These are phyloP conservation scores for Plantago major DNA, from an alignment of 257 asterid species.

Conservation along the genomic window DNA sequence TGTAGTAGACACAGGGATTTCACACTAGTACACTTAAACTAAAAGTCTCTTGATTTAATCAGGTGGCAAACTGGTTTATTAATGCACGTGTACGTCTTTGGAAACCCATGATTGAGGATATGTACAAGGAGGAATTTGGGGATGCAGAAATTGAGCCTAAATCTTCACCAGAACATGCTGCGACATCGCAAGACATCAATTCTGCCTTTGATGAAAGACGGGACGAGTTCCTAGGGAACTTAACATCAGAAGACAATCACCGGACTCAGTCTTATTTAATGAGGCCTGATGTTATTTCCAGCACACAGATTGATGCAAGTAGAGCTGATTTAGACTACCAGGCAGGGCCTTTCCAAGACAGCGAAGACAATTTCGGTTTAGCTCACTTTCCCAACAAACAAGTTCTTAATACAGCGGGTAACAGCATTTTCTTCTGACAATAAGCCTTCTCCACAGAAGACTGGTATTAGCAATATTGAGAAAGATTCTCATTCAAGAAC, in stretches of 20 bases:
- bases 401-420: constrained; percentile 14
- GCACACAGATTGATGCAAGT: constrained; percentile 21
- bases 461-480: constrained; percentile 25
- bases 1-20: no score
- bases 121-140: constrained; percentile 78
- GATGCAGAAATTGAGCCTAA: constrained; percentile 42
- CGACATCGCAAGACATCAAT: constrained; percentile 27
- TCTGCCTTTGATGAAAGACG: constrained; percentile 36
- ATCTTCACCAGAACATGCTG: constrained; percentile 39
- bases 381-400: constrained; percentile 21
- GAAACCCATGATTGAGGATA: constrained; percentile 89
- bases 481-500: constrained; percentile 22
- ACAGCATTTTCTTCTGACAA: constrained; percentile 12
- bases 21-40: not conserved
- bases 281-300: constrained; percentile 23
- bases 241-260: constrained; percentile 22
- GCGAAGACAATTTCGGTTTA: constrained; percentile 23
- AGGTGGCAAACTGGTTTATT: constrained; percentile 91
- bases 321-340: constrained; percentile 26
- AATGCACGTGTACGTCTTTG: constrained; percentile 82
- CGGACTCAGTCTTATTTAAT: constrained; percentile 21
- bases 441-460: constrained; percentile 18
- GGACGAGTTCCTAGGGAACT: constrained; percentile 34
- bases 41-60: constrained; percentile 17
- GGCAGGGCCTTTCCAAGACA: constrained; percentile 26